Evolutionary conservation across 2,329 filamentous ascomycete species (phyloP).

Genomic region (Moelleriella libera): DNA sequence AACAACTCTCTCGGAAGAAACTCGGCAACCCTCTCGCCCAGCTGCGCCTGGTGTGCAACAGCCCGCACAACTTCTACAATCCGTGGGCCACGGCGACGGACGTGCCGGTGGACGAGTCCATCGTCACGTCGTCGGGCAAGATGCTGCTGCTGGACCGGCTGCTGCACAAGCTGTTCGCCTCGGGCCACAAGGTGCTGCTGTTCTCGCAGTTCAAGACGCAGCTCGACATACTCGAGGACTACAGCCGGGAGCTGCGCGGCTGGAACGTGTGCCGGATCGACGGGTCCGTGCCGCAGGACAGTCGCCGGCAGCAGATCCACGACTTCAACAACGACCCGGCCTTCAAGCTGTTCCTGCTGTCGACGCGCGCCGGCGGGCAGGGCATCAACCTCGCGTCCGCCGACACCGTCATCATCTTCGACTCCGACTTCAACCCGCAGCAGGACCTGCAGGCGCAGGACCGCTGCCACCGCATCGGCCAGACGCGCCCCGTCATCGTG

Average conservation of each 20-base stretch:
- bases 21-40: conserved; percentile 89
- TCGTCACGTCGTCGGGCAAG: conserved; percentile 83
- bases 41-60: conserved; percentile 81
- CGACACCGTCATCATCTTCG: conserved; percentile 86
- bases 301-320: conserved; percentile 56
- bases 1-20: conserved; percentile 81
- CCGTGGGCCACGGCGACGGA: conserved; percentile 57
- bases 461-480: conserved; percentile 85
- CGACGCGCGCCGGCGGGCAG: conserved; percentile 82
- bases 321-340: conserved; percentile 54
- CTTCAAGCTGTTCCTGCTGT: conserved; percentile 70
- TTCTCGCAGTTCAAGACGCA: conserved; percentile 96
- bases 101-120: conserved; percentile 55
- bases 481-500: conserved; percentile 81
- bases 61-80: conserved; percentile 92
- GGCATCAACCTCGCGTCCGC: conserved; percentile 89
- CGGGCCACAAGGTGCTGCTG: conserved; percentile 80
- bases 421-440: conserved; percentile 86
- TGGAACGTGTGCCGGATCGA: conserved; percentile 88
- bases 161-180: conserved; percentile 57
- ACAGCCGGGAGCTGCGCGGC: conserved; percentile 57
- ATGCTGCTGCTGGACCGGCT: conserved; percentile 89
- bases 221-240: conserved; percentile 80
- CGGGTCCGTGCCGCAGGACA: conserved; percentile 64
- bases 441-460: conserved; percentile 96